Percentiles rank a stretch among this genome's conserved stretches.
Evolutionary conservation across 805 yeast species (phyloP).

Genomic region (Saturnispora hagleri): DNA sequence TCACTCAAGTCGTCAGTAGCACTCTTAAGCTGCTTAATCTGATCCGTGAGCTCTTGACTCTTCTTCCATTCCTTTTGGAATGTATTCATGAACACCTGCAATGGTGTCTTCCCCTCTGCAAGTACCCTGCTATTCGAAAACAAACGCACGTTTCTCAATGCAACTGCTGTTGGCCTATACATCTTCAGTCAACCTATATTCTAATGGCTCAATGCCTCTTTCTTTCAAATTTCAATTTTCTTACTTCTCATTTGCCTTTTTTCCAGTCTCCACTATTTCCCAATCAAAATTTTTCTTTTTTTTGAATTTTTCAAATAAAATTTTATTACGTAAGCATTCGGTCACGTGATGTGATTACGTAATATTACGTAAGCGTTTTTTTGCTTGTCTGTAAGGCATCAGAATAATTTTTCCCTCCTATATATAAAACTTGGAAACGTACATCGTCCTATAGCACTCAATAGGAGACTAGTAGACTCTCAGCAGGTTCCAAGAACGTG

Average conservation of each 20-base stretch:
- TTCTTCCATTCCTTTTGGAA: conserved; percentile 88
- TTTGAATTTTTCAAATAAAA: background rate
- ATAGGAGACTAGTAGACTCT: background rate
- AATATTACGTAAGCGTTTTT: background rate
- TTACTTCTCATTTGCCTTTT: background rate
- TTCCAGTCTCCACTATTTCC: background rate
- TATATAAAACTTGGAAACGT: background rate
- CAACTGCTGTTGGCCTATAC: background rate
- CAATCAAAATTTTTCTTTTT: background rate
- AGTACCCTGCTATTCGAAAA: conserved; percentile 2
- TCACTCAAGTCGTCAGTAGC: conserved; percentile 93
- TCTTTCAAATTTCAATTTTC: background rate
- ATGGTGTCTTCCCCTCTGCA: conserved; percentile 49
- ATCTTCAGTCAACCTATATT: background rate
- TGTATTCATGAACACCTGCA: conserved; percentile 88
- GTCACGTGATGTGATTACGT: background rate
- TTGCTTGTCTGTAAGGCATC: background rate
- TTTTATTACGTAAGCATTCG: background rate
- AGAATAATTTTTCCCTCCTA: background rate
- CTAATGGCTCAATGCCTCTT: background rate
- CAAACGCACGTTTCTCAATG: conserved; percentile 2
- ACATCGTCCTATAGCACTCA: background rate
- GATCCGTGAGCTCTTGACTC: conserved; percentile 79
- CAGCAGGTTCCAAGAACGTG: background rate
- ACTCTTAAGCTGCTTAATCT: conserved; percentile 89